Percentiles rank a stretch among this genome's conserved stretches.
Conservation (phyloP, 108 stramenopile species). For the Skeletonema tropicum region DNA sequence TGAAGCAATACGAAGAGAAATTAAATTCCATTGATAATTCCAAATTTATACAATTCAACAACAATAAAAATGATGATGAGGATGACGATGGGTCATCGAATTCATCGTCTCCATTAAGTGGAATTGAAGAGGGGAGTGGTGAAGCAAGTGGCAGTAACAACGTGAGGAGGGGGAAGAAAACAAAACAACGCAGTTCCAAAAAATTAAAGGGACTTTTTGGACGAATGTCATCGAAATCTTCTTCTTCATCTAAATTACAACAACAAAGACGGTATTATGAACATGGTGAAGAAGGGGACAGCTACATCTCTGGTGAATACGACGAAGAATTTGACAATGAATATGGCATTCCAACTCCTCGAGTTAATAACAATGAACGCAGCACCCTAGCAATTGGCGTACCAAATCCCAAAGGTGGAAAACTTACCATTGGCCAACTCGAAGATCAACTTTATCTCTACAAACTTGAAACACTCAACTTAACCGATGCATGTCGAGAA, state of each 20-base stretch:
- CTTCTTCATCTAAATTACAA: neutral
- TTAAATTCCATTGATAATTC: slow-evolving; percentile 18
- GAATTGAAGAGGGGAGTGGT: slow-evolving; percentile 12
- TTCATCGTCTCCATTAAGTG: neutral
- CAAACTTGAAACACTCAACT: slow-evolving; percentile 48
- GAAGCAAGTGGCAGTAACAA: neutral
- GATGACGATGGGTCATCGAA: neutral
- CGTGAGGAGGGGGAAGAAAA: neutral
- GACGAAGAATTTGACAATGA: slow-evolving; percentile 31
- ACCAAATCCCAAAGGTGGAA: slow-evolving; percentile 22
- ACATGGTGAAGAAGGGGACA: slow-evolving; percentile 14
- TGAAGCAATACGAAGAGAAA: slow-evolving; percentile 16
- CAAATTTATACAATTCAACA: slow-evolving; percentile 9
- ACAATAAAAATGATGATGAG: neutral
- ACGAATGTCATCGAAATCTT: slow-evolving; percentile 4
- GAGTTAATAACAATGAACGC: slow-evolving; percentile 1
- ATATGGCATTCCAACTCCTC: neutral
- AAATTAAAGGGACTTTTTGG: slow-evolving; percentile 2
- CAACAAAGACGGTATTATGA: slow-evolving; percentile 1
- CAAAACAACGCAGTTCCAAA: neutral
- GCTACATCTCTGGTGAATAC: slow-evolving; percentile 37
- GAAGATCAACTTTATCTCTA: slow-evolving; percentile 49
- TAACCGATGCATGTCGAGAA: slow-evolving; percentile 50
- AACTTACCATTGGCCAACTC: slow-evolving; percentile 30
- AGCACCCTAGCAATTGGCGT: slow-evolving; percentile 30